Evolutionary conservation across 352 stramenopile genomes (phyloP), one percentile per base, ranked within the genome.

Genomic region (Phytopythium litorale): DNA sequence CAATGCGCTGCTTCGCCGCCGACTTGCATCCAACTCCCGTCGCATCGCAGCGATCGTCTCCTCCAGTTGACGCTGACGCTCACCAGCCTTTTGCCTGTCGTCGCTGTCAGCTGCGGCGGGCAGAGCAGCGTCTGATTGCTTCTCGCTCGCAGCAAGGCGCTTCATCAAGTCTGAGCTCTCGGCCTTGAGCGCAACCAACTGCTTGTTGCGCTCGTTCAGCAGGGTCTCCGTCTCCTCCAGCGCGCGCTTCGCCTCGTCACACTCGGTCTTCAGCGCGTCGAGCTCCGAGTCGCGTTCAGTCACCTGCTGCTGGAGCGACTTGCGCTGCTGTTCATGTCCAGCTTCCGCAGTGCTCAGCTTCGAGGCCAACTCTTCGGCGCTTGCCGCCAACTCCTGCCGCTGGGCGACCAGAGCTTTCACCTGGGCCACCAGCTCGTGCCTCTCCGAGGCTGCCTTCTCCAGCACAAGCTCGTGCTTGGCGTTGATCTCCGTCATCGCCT

Each of bases 141-240:
- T 56, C 68, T 73, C 69, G 40, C 63, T 70, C 43, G 50, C 33
- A 50, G 63, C 53, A 38, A 75, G 55, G 38, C 76, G 63, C 2
- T 30, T 63, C 21, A 67, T n/a, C n/a, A 76, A 66, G 30, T 75
- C 63, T 19, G 64, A 63, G n/a, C 40, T 71, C 48, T 75, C 68
- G 8, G 73, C 55, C 48, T 74, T 76, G 28, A 63, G 65, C 16
- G 52, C 52, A n/a, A n/a, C 56, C 19, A 71, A 53, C 33, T 75
- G 71, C 21, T 67, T 49, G 15, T 70, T 61, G 7, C 68, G 32
- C 18, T 73, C 62, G 43, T 15, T 48, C 46, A 77, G 58, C 30
- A 62, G 64, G 35, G 56, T 42, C 19, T 71, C 45, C 23, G 5
- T 56, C 53, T 71, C 66, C 13, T 49, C 50, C 25, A 68, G 57